Percentiles rank a stretch among this genome's conserved stretches.
Conservation (phyloP, 2,329 filamentous ascomycete genomes). For the Arachnomyces sp. region DNA sequence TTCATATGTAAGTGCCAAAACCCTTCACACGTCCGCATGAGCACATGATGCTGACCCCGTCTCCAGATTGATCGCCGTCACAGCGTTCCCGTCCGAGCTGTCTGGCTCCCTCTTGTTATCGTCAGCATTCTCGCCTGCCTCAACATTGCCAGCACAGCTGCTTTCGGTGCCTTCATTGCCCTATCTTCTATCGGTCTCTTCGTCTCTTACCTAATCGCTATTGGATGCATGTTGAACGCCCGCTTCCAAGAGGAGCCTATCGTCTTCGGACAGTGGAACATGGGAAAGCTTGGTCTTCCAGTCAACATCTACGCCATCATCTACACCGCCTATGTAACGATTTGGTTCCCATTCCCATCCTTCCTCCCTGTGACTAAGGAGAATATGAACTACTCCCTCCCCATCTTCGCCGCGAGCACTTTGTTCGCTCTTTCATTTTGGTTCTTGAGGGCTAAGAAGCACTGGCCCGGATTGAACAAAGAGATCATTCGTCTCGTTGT, state of each 20-base stretch:
- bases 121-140: conserved; percentile 28
- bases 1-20: conserved; percentile 16
- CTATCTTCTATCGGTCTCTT: conserved; percentile 32
- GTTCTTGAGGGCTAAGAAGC: conserved; percentile 10
- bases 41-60: conserved; percentile 13
- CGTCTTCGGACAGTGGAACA: conserved; percentile 23
- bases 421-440: conserved; percentile 11
- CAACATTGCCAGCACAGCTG: conserved; percentile 32
- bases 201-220: conserved; percentile 33
- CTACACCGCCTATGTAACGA: conserved; percentile 24
- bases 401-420: conserved; percentile 22
- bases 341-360: conserved; percentile 28
- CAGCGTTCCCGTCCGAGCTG: conserved; percentile 30
- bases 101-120: conserved; percentile 26
- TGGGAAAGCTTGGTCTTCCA: conserved; percentile 21
- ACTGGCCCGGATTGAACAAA: conserved; percentile 13
- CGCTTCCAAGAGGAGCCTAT: conserved; percentile 19
- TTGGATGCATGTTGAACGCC: conserved; percentile 26
- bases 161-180: conserved; percentile 32
- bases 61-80: conserved; percentile 24
- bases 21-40: not conserved
- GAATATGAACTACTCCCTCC: conserved; percentile 34
- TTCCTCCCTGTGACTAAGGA: conserved; percentile 24
- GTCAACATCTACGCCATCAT: conserved; percentile 30
- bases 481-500: conserved; percentile 13